Evolutionary conservation across 2,329 filamentous ascomycete genomes (phyloP).

Genomic region (Fusarium sp.): DNA sequence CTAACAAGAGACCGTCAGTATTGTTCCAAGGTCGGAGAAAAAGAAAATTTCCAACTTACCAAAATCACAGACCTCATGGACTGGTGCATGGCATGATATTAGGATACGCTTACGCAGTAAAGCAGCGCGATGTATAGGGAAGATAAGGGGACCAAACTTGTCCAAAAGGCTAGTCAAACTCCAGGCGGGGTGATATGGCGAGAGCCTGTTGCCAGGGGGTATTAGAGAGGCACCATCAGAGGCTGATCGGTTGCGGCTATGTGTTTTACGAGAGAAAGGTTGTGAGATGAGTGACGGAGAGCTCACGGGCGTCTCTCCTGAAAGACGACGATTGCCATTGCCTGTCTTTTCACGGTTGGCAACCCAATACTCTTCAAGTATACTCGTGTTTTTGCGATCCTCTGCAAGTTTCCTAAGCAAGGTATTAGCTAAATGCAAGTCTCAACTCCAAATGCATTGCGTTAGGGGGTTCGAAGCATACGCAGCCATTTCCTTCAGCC

Average conservation of each 20-base stretch:
- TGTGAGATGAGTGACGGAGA: constrained; percentile 60
- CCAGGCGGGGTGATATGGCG: constrained; percentile 86
- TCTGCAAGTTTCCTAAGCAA: constrained; percentile 69
- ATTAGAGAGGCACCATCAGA: constrained; percentile 72
- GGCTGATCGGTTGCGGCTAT: constrained; percentile 69
- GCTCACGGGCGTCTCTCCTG: constrained; percentile 64
- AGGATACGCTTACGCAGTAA: constrained; percentile 89
- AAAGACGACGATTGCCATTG: constrained; percentile 51
- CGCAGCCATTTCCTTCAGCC: constrained; percentile 79
- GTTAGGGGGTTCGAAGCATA: constrained; percentile 56
- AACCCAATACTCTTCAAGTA: constrained; percentile 86
- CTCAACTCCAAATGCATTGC: neutral
- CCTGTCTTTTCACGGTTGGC: constrained; percentile 58
- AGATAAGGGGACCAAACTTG: constrained; percentile 89
- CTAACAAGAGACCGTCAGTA: constrained; percentile 60
- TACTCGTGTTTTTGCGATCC: constrained; percentile 71
- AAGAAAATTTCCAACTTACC: constrained; percentile 66
- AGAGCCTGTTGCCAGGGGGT: constrained; percentile 74
- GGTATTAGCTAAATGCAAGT: constrained; percentile 41
- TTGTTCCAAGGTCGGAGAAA: neutral
- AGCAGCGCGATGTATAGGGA: constrained; percentile 89
- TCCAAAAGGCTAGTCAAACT: constrained; percentile 83
- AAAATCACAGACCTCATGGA: constrained; percentile 88
- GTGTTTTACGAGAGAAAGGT: constrained; percentile 56
- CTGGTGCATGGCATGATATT: constrained; percentile 86